Evolutionary conservation across 169 alveolate genomes (phyloP), one percentile per base, ranked within the genome.

Genomic region (Cryptosporidium meleagridis): DNA sequence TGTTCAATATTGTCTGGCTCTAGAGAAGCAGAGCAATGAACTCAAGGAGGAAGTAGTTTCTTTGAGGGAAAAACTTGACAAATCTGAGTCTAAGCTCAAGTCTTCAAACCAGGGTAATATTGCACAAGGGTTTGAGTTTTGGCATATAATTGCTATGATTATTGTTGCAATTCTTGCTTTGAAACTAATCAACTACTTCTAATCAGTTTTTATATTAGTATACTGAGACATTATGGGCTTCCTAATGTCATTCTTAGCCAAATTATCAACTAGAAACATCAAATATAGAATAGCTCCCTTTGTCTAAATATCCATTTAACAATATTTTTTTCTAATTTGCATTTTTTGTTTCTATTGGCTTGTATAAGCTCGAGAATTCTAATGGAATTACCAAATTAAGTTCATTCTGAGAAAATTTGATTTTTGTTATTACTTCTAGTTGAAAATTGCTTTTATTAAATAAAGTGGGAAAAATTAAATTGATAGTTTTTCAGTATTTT

Each of bases 1-100:
- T 51, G 95, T 95, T 62, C 95, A 94, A 62, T 95, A 95, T 80
- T 94, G 96, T 70, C 94, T 95, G 53, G 94, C 96, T 51, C 96
- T 94, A n/a, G 97, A 95, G 75, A 95, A 95, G 67, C 94, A 93
- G 53, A 95, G 89, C 31, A 80, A 80, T 12, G 89, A 80, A 26
- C 89, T 80, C 8, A 80, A 80, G 44, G 89, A 65, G 45, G 89
- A 80, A 41, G 68, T 70, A 7, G 75, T 65, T 26, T 41, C 68
- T 39, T 41, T 80, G 33, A 61, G 80, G 12, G 89, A 80, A 31
- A 80, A 67, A 29, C 68, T 80, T 4, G 89, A 80, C 16, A 80
- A 41, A 39, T 59, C 89, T 0, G 89, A 80, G 48, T 41, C 59
- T 31, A 65, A 62, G 41, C 68, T 80, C 48, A 80, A 67, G 33